A percentile compares a stretch with the other conserved stretches of the same genome.
These are phyloP conservation scores for Lactarius vividus DNA, from an alignment of 768 basidiomycete genomes.

Conservation along the genomic window DNA sequence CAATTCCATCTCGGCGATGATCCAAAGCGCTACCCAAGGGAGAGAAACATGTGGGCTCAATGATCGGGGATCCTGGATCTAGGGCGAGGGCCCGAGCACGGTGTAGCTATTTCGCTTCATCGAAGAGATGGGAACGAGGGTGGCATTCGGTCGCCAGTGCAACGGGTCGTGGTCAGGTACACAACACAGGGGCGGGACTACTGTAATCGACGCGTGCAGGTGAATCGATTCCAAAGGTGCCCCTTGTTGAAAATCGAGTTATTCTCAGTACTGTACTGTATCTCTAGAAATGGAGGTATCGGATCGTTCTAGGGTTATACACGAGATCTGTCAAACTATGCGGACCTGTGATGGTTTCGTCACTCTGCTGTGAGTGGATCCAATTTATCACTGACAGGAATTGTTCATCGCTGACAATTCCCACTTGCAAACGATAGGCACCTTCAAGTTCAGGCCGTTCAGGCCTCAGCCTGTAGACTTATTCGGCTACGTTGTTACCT, in stretches of 20 bases:
- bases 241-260: not conserved
- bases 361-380: not conserved
- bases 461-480: not conserved
- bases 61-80: constrained; percentile 44
- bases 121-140: constrained; percentile 47
- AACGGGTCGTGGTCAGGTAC: constrained; percentile 42
- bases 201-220: constrained; percentile 29
- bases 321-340: not conserved
- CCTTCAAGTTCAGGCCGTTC: no score
- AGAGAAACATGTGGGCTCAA: not conserved
- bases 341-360: not conserved
- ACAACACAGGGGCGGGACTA: constrained; percentile 30
- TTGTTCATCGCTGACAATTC: no score
- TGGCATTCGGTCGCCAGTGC: constrained; percentile 46
- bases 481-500: not conserved
- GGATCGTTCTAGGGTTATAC: not conserved
- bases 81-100: constrained; percentile 41
- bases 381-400: no score
- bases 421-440: no score
- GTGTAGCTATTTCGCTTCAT: constrained; percentile 28
- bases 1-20: no score
- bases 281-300: not conserved
- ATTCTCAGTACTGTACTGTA: not conserved
- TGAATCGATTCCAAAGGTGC: not conserved
- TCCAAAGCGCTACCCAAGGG: constrained; percentile 6